A percentile compares a stretch with the other conserved stretches of the same genome.
Conservation (phyloP, 2,329 filamentous ascomycete genomes). For the Cordyceps militaris region DNA sequence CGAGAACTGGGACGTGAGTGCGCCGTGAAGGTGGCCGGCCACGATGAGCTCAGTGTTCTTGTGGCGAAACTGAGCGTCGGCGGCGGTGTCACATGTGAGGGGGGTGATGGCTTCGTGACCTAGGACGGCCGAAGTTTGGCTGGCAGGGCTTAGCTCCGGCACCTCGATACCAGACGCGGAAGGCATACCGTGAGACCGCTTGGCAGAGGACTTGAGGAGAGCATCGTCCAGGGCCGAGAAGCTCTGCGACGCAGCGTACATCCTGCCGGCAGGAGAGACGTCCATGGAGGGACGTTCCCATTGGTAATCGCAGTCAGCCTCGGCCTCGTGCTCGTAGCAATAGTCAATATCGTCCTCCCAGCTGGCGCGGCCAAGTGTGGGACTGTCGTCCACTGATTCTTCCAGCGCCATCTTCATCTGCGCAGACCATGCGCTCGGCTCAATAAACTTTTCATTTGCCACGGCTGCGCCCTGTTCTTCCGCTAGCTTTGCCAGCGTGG, state of each 20-base stretch:
- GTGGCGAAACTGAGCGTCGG: slow-evolving; percentile 33
- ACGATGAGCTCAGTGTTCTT: slow-evolving; percentile 38
- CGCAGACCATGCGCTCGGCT: not conserved
- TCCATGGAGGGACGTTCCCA: slow-evolving; percentile 55
- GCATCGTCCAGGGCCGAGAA: slow-evolving; percentile 20
- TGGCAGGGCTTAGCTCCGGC: slow-evolving; percentile 43
- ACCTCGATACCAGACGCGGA: slow-evolving; percentile 30
- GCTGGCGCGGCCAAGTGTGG: slow-evolving; percentile 35
- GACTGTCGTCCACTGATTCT: slow-evolving; percentile 22
- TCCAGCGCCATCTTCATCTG: not conserved
- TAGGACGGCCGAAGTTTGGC: slow-evolving; percentile 35
- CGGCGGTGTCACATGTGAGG: slow-evolving; percentile 12
- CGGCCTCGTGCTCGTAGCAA: slow-evolving; percentile 61
- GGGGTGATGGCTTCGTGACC: slow-evolving; percentile 41
- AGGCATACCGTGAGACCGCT: slow-evolving; percentile 23
- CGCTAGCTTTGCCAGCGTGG: slow-evolving; percentile 42
- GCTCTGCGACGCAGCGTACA: not conserved
- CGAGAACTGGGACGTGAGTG: slow-evolving; percentile 52
- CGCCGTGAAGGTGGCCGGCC: slow-evolving; percentile 50
- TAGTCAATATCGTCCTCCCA: slow-evolving; percentile 68
- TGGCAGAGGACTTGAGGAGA: slow-evolving; percentile 18
- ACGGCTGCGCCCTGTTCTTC: slow-evolving; percentile 22
- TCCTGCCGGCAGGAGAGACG: slow-evolving; percentile 18
- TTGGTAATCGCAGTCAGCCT: slow-evolving; percentile 59
- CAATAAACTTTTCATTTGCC: slow-evolving; percentile 11